Evolutionary conservation across 108 stramenopile genomes (phyloP), one percentile per base, ranked within the genome.

Genomic region (Licmophora abbreviata): DNA sequence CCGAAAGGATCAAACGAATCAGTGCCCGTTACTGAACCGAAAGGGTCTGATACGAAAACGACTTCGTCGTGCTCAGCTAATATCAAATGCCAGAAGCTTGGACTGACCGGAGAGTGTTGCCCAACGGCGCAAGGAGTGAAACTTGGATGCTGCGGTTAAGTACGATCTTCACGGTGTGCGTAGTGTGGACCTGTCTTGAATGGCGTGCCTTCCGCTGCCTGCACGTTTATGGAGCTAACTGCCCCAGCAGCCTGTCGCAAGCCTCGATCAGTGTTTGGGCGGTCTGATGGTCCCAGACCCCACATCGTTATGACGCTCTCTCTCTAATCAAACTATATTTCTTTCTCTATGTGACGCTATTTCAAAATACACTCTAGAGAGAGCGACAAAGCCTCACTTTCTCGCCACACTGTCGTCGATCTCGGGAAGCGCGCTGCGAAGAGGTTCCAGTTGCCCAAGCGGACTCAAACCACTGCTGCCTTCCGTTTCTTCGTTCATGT

Each of bases 41-140:
- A 40, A 40, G 38, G 20, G 20, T 40, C n/a, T n/a, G n/a, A n/a
- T n/a, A n/a, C n/a, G n/a, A n/a, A n/a, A n/a, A n/a, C 38, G 2
- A 3, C 38, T 18, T 15, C 38, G 3, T 2, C 38, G 5, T 74
- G 73, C 43, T 21, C 11, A 10, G 63, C 43, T 5, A 25, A 73
- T 55, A n/a, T 41, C 14, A 29, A 53, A 32, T 75, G 74, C 51
- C 10, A 30, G 4, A 29, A 54, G 12, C n/a, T 37, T 10, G 61
- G 61, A 26, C 44, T 75, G 24, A 62, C 29, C 7, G 64, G 68
- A 1, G 29, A 44, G 7, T 76, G 75, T 25, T 76, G 75, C 56
- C 75, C 75, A 1, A 68, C 75, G 0, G 0, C 28, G 17, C 44
- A 48, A 4, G 66, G 66, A 25, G 24, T 23, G 1, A 55, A 44